A percentile compares a stretch with the other conserved stretches of the same genome.
Conservation (phyloP, 2,329 filamentous ascomycete genomes). For the Aspergillus tubingensis region DNA sequence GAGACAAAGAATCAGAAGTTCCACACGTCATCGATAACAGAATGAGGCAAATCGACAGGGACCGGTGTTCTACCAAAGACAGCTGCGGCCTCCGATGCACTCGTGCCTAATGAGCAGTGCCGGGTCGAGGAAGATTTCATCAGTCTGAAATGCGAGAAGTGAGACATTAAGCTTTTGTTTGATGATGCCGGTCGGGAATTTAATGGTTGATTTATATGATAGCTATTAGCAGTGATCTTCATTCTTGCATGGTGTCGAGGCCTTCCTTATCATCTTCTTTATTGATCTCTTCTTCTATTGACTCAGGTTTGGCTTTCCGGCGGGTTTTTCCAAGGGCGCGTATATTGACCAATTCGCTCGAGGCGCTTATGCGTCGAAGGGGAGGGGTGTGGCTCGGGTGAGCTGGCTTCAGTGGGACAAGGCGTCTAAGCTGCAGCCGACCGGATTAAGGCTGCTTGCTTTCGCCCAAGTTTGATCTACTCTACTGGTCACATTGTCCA, state of each 20-base stretch:
- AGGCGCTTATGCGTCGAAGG: conserved; percentile 11
- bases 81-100: conserved; percentile 13
- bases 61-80: not conserved
- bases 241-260: not conserved
- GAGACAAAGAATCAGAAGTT: not conserved
- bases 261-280: not conserved
- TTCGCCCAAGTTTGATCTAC: conserved; percentile 5
- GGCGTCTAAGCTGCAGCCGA: conserved; percentile 16
- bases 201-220: conserved; percentile 4
- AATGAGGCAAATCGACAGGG: conserved; percentile 9
- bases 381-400: conserved; percentile 18
- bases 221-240: not conserved
- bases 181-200: not conserved
- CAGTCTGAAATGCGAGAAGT: conserved; percentile 12
- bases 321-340: not conserved
- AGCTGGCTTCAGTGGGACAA: conserved; percentile 17
- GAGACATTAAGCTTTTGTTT: conserved; percentile 2
- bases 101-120: conserved; percentile 19
- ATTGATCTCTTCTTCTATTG: not conserved
- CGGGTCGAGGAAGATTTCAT: conserved; percentile 3
- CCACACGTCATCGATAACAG: not conserved
- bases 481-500: not conserved
- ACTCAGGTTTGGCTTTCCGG: not conserved
- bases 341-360: conserved; percentile 12
- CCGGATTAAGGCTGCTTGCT: conserved; percentile 13